These are phyloP conservation scores for Pythium oligandrum DNA, from an alignment of 352 stramenopile species.

Conservation along the genomic window DNA sequence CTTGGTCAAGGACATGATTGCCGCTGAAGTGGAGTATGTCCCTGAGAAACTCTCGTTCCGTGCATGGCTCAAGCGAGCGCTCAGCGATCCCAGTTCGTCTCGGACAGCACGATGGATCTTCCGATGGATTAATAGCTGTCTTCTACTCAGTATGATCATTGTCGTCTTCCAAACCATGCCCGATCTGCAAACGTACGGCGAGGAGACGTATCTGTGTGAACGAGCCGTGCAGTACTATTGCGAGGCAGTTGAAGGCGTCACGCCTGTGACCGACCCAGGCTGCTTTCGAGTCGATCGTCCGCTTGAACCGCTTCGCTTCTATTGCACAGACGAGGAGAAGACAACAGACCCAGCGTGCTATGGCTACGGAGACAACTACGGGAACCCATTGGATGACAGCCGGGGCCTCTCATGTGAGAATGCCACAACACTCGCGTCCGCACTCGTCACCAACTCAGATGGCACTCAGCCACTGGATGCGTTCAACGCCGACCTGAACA, in stretches of 20 bases:
- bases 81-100: conserved; percentile 47
- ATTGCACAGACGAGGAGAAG: conserved; percentile 38
- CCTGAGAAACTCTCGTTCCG: conserved; percentile 29
- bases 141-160: conserved; percentile 71
- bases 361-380: conserved; percentile 51
- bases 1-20: conserved; percentile 67
- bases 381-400: conserved; percentile 15
- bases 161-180: conserved; percentile 80
- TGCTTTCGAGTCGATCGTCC: conserved; percentile 49
- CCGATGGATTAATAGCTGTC: conserved; percentile 57
- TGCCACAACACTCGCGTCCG: conserved; percentile 13
- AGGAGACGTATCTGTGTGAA: conserved; percentile 57
- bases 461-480: conserved; percentile 23
- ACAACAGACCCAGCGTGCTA: conserved; percentile 38
- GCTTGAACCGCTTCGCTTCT: conserved; percentile 35
- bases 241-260: conserved; percentile 16
- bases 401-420: conserved; percentile 49
- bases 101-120: conserved; percentile 29
- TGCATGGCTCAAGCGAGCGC: conserved; percentile 29
- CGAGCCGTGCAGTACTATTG: conserved; percentile 53
- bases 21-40: conserved; percentile 27
- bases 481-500: conserved; percentile 5
- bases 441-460: conserved; percentile 8
- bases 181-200: conserved; percentile 66
- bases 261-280: conserved; percentile 39